Evolutionary conservation across 1,284 basidiomycete species (phyloP), one percentile per base, ranked within the genome.

Genomic region (Sutorius eximius): DNA sequence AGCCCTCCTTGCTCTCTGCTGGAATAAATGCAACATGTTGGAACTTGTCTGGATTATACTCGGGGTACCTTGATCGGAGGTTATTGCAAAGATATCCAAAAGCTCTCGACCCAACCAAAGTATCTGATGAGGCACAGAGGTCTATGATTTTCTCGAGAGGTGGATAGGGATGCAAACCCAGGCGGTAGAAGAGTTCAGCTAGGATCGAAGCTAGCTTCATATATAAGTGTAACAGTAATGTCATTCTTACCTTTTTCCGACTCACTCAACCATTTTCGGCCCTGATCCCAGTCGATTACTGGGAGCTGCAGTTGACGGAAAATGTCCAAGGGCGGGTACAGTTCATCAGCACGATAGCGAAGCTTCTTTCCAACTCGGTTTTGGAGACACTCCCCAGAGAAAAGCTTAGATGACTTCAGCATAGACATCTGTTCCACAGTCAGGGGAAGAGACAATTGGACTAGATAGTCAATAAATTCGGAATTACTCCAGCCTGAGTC

Each of bases 31-130:
- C 76, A 3, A 89, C 66, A 34, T 82, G 67, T 4, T 71, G 72
- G 52, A 81, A 84, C 16, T 78, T 67, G 5, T 69, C 59, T 3
- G 82, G 76, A 33, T 85, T 74, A 61, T 89, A 89, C 51, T 84
- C 77, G 2, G 71, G 59, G 67, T 95, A 94, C 45, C 80, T 78
- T 1, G 75, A 75, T 5, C 68, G 62, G 33, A 84, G 74, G 62
- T 94, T 86, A 34, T 88, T 82, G 29, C 94, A 69, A 20, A 95
- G 78, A 71, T 93, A 95, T 41, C 80, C 79, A 32, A 95, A 73
- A 0, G 90, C 90, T 9, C 73, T 69, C 5, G 74, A 62, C 15
- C 81, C 78, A 47, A 81, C 68, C 61, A 69, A 64, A 10, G 68
- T 54, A 59, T 87, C 76, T 2, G 70, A 24, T 59, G 74, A 76